Evolutionary conservation across 2,329 filamentous ascomycete species (phyloP).

Genomic region (Sporothrix humicola): DNA sequence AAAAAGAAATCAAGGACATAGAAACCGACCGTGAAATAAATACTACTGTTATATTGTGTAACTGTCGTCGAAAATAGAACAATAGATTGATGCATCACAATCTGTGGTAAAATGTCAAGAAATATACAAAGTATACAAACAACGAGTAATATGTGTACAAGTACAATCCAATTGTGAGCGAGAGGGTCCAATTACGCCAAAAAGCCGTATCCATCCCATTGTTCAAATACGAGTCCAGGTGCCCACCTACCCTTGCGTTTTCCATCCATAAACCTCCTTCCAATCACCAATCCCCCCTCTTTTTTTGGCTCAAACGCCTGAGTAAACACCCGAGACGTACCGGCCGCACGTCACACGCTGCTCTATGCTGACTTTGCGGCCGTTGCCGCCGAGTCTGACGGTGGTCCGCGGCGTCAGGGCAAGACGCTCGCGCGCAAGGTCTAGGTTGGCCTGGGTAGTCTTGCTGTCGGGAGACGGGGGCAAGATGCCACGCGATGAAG

Average conservation of each 20-base stretch:
- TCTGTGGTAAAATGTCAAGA: background rate
- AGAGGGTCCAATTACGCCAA: constrained; percentile 15
- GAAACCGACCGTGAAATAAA: no score
- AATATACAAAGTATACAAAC: background rate
- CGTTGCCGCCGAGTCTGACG: constrained; percentile 67
- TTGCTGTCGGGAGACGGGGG: background rate
- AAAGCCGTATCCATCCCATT: background rate
- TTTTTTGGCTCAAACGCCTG: constrained; percentile 44
- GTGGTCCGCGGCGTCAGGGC: constrained; percentile 79
- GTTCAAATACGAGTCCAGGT: background rate
- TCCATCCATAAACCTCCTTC: no score
- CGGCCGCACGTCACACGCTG: constrained; percentile 88
- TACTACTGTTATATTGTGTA: background rate
- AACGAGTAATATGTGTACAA: background rate
- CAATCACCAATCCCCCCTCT: background rate
- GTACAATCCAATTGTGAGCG: constrained; percentile 17
- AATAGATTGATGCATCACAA: constrained; percentile 19
- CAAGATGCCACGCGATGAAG: background rate
- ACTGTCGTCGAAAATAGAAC: constrained; percentile 13
- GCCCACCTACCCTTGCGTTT: background rate
- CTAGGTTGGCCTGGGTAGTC: constrained; percentile 37
- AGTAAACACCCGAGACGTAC: constrained; percentile 83
- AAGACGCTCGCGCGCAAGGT: constrained; percentile 68
- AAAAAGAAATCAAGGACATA: background rate
- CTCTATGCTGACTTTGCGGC: constrained; percentile 76